Evolutionary conservation across 2,329 filamentous ascomycete species (phyloP).

Genomic region (Monilinia vaccinii-corymbosi): DNA sequence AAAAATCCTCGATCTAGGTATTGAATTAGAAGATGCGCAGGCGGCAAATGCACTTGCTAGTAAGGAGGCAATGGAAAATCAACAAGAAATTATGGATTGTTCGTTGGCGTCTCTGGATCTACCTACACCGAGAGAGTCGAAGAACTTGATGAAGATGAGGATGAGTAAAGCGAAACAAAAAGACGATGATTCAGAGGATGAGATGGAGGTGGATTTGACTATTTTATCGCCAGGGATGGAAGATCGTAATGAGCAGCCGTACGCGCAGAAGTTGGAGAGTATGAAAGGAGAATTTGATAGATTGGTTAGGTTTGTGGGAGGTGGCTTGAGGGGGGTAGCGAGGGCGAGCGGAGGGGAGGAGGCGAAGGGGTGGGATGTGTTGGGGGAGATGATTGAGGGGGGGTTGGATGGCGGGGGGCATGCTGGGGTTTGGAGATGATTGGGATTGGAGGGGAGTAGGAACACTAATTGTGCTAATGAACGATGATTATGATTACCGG

Average conservation of each 20-base stretch:
- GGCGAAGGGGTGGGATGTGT: slow-evolving; percentile 60
- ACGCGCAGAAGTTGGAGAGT: slow-evolving; percentile 43
- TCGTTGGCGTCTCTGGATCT: slow-evolving; percentile 28
- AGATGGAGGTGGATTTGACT: slow-evolving; percentile 30
- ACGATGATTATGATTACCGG: too few relatives aligned
- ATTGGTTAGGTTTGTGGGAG: slow-evolving; percentile 59
- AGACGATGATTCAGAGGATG: slow-evolving; percentile 17
- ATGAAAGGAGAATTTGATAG: slow-evolving; percentile 56
- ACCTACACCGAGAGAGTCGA: slow-evolving; percentile 24
- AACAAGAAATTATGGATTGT: slow-evolving; percentile 25
- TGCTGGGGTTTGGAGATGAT: too few relatives aligned
- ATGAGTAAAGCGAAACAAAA: slow-evolving; percentile 21
- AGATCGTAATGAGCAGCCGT: slow-evolving; percentile 31
- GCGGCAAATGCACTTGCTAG: slow-evolving; percentile 26
- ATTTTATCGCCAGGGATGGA: slow-evolving; percentile 29
- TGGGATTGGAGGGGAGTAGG: too few relatives aligned
- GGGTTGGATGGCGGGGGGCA: slow-evolving; percentile 22
- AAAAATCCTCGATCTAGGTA: slow-evolving; percentile 66
- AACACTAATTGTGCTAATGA: too few relatives aligned
- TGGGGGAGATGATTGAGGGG: slow-evolving; percentile 71
- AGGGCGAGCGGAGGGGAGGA: slow-evolving; percentile 54
- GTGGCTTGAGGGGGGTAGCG: slow-evolving; percentile 65
- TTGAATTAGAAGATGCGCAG: slow-evolving; percentile 57
- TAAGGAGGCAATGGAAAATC: slow-evolving; percentile 18
- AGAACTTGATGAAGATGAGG: slow-evolving; percentile 24